Conservation (phyloP, 108 stramenopile genomes). For the Licmophora abbreviata region DNA sequence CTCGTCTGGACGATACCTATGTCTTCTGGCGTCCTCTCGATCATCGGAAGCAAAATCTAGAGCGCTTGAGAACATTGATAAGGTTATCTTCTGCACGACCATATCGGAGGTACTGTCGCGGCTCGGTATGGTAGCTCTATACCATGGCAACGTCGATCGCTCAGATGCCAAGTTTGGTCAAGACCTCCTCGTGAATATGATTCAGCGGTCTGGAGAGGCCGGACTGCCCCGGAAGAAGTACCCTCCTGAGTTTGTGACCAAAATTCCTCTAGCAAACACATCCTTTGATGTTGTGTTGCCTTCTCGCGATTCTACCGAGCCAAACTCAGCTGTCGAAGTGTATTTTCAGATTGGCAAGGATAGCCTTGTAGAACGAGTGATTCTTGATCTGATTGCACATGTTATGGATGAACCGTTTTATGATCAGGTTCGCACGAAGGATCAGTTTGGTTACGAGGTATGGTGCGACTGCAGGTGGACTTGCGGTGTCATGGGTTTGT, state of each 20-base stretch:
- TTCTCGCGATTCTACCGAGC: conserved; percentile 54
- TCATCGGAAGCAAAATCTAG: conserved; percentile 42
- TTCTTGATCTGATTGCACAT: conserved; percentile 60
- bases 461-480: conserved; percentile 52
- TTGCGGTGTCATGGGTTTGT: conserved; percentile 64
- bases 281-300: conserved; percentile 23
- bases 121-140: conserved; percentile 52
- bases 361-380: conserved; percentile 43
- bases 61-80: conserved; percentile 40
- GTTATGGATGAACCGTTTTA: conserved; percentile 78
- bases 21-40: conserved; percentile 45
- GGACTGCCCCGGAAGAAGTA: conserved; percentile 58
- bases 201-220: conserved; percentile 18
- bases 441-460: conserved; percentile 48
- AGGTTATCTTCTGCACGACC: conserved; percentile 32
- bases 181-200: conserved; percentile 23
- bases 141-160: conserved; percentile 58
- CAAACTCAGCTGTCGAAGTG: conserved; percentile 74
- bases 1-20: conserved; percentile 48
- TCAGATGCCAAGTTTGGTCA: conserved; percentile 39
- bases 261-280: conserved; percentile 20
- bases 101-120: conserved; percentile 34
- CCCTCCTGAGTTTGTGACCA: conserved; percentile 36
- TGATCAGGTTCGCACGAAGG: conserved; percentile 66
- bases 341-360: conserved; percentile 82